A percentile compares a stretch with the other conserved stretches of the same genome.
Conservation (phyloP, 2,329 filamentous ascomycete genomes). For the Bipolaris gigantea region DNA sequence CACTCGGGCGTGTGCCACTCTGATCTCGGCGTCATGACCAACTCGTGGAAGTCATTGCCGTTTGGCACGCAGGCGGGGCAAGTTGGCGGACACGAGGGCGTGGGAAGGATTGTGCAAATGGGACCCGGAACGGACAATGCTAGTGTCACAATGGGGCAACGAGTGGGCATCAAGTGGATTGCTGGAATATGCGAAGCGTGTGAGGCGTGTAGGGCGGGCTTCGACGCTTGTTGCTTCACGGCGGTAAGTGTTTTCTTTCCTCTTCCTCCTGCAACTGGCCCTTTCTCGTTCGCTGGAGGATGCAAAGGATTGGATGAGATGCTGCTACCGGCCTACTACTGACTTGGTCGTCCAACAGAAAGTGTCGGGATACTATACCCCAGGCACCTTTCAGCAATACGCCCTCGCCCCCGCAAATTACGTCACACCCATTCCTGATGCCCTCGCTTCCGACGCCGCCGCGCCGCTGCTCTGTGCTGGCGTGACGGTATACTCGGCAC, state of each 20-base stretch:
- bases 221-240: constrained; percentile 42
- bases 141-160: constrained; percentile 65
- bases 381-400: constrained; percentile 75
- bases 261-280: too few relatives aligned
- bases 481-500: constrained; percentile 67
- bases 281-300: too few relatives aligned
- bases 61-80: constrained; percentile 62
- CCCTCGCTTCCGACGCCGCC: constrained; percentile 60
- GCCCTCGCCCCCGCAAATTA: constrained; percentile 65
- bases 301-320: neutral
- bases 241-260: too few relatives aligned
- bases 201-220: constrained; percentile 49
- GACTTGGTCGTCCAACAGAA: constrained; percentile 25
- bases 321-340: neutral
- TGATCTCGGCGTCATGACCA: constrained; percentile 57
- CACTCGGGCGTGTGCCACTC: constrained; percentile 69
- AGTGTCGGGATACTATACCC: constrained; percentile 68
- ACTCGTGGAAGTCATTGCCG: constrained; percentile 59
- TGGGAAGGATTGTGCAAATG: constrained; percentile 66
- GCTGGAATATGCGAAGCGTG: constrained; percentile 55
- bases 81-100: constrained; percentile 70
- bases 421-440: constrained; percentile 69
- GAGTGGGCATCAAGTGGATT: constrained; percentile 73
- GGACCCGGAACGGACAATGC: constrained; percentile 61
- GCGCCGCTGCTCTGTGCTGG: constrained; percentile 69